Conservation (phyloP, 768 basidiomycete genomes). For the Chlorophyllum brunneum region DNA sequence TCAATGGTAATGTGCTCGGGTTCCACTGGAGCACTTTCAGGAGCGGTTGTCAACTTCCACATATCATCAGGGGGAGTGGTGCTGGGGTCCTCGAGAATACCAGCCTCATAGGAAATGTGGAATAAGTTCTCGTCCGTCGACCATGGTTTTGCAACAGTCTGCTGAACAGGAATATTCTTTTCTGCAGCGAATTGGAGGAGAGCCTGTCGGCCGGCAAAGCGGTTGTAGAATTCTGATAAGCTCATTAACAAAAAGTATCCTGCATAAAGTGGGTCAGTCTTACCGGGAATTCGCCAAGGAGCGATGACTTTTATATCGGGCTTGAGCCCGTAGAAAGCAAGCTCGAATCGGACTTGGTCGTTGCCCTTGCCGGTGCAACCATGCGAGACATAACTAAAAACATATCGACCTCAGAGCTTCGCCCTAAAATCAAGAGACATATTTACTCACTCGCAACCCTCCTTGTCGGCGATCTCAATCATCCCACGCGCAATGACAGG, state of each 20-base stretch:
- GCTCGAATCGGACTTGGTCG: slow-evolving; percentile 98
- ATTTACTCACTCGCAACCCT: slow-evolving; percentile 87
- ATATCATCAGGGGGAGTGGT: slow-evolving; percentile 92
- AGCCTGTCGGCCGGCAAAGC: slow-evolving; percentile 93
- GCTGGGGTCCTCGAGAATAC: slow-evolving; percentile 97
- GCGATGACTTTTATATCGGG: slow-evolving; percentile 99
- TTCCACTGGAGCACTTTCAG: slow-evolving; percentile 73
- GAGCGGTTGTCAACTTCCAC: slow-evolving; percentile 95
- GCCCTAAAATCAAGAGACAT: neutral
- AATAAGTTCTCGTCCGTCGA: slow-evolving; percentile 99
- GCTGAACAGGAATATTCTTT: slow-evolving; percentile 88
- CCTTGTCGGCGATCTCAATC: slow-evolving; percentile 87
- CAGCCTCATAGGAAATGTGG: slow-evolving; percentile 99
- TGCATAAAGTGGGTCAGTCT: slow-evolving; percentile 12
- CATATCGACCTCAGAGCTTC: neutral
- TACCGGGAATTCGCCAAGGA: slow-evolving; percentile 95
- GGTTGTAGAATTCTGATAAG: slow-evolving; percentile 85
- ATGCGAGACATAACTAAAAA: slow-evolving; percentile 83
- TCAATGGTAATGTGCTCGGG: slow-evolving; percentile 84
- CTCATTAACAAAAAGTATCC: neutral
- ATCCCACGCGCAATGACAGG: slow-evolving; percentile 99
- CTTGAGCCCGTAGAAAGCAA: slow-evolving; percentile 97
- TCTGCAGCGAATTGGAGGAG: slow-evolving; percentile 87
- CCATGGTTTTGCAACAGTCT: slow-evolving; percentile 97
- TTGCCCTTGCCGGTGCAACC: slow-evolving; percentile 99